Evolutionary conservation across 2,329 filamentous ascomycete species (phyloP).

Genomic region (Xylariaceae sp.): DNA sequence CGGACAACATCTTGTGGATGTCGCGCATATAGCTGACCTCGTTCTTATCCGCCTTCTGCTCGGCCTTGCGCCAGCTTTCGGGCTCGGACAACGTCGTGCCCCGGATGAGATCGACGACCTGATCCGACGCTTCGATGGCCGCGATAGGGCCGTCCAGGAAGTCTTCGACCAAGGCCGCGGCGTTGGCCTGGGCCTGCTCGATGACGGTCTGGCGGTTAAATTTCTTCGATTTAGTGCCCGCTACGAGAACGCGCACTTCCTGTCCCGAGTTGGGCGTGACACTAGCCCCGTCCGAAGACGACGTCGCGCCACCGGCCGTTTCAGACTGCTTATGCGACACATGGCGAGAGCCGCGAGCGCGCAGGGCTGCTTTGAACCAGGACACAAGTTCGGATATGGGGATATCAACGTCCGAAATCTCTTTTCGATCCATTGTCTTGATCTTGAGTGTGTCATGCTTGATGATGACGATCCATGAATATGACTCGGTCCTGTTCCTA

Average conservation of each 20-base stretch:
- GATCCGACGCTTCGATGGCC: constrained; percentile 83
- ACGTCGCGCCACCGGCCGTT: constrained; percentile 5
- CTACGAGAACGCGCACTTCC: constrained; percentile 78
- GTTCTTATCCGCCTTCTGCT: constrained; percentile 68
- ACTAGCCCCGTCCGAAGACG: constrained; percentile 17
- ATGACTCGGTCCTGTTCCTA: constrained; percentile 69
- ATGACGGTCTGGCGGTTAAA: constrained; percentile 82
- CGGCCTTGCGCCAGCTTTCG: constrained; percentile 77
- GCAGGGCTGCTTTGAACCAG: constrained; percentile 77
- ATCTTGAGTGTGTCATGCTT: constrained; percentile 78
- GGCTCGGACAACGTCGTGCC: constrained; percentile 70
- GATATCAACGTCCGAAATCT: constrained; percentile 70
- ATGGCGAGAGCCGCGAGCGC: constrained; percentile 59
- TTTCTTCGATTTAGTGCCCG: constrained; percentile 83
- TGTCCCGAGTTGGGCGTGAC: constrained; percentile 46
- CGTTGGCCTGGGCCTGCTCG: constrained; percentile 63
- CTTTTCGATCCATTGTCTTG: constrained; percentile 70
- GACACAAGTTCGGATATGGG: constrained; percentile 65
- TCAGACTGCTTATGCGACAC: constrained; percentile 15
- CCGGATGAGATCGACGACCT: constrained; percentile 70
- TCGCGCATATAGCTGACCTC: constrained; percentile 81
- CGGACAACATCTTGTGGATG: constrained; percentile 68
- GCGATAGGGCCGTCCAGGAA: constrained; percentile 75
- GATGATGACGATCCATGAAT: constrained; percentile 84
- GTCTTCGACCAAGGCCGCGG: constrained; percentile 59